Base-by-base conservation (phyloP, 768 basidiomycete species). In the Royoungia palumana region DNA sequence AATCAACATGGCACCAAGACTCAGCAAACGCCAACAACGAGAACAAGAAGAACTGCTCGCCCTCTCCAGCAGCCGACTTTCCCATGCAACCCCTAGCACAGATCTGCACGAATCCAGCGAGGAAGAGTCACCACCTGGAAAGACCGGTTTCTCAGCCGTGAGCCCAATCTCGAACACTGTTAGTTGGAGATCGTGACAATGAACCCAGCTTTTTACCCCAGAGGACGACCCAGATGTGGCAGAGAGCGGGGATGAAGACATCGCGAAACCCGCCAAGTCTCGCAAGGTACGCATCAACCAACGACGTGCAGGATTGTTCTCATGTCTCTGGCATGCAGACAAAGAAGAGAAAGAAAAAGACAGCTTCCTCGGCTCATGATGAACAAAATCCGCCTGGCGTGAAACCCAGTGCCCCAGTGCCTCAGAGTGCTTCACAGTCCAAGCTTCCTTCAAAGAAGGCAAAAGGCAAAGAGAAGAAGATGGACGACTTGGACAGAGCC, bases 1-100 rank as follows among this genome's bases (percentile, higher is more conserved):
- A 10, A 34, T 43, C 35, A 34, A 42, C 7, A 89, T 88, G 87
- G 75, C 86, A 48, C 81, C 86, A 19, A 76, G 87, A 53, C 69
- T 86, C 34, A 94, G 81, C 69, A 94, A 91, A 69, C 77, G 93
- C 41, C 91, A 93, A 66, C 89, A 94, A 60, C 73, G 92, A 39
- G 89, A 92, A 60, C 75, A 83, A 20, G 89, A 93, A 50, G 89
- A 94, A 55, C 78, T 94, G 2, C 75, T 80, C 30, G 77, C 80
- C 1, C 74, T 85, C 34, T 59, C 69, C 2, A 59, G 68, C 13
- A 64, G 57, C 5, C 61, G 56, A 17, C 66, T 63, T 0, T 46
- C 54, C 5, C 30, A 46, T 1, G 49, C 46, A 10, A 22, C 54
- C 11, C 45, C 40, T 16, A 42, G 10, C 35, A 14, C 32, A n/a